Base-by-base conservation (phyloP, 257 asterid species). In the Ilex asprella region DNA sequence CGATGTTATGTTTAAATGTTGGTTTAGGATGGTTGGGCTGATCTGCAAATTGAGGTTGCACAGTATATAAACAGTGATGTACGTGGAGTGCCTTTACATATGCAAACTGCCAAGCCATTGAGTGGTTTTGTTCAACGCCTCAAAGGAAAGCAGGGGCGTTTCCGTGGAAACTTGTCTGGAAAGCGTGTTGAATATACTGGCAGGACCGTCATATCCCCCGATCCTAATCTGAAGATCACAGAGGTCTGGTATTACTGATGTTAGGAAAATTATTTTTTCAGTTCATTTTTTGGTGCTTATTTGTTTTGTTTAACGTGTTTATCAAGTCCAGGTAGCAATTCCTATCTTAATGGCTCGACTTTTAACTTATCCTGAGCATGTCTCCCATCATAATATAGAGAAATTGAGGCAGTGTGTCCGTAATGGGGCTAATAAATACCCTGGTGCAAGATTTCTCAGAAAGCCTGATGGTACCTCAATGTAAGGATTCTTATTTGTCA, bases 171-270 rank as follows among this genome's bases (percentile, higher is more conserved):
- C 78, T 79, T 92, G 68, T 89, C 91, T 0, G 99, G 99, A 60
- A 92, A 92, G 81, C 97, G 99, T 73, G 99, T 89, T 43, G 99
- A 92, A 71, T 92, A 39, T 72, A 89, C 97, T 49, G 97, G 97
- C 62, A 81, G 99, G 78, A 92, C 99, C 43, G 99, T 92, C 63
- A 92, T 92, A 69, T 92, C 97, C 64, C 99, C 96, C 21, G 99
- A 92, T 66, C 99, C 97, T 32, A 92, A 92, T 75, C 76, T 92
- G 72, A 85, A 83, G 73, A 92, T 92, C 63, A 84, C 80, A 29
- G 89, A 92, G 99, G 99, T 92, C 39, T 43, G 64, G 53, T 61
- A 60, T 44, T 72, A 53, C 60, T 71, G 60, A 49, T 49, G 27
- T 46, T 27, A 49, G 61, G 67, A 47, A 39, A 27, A 59, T 39